Conservation (phyloP, 1,139 yeast species). For the Blastobotrys indianensis region DNA sequence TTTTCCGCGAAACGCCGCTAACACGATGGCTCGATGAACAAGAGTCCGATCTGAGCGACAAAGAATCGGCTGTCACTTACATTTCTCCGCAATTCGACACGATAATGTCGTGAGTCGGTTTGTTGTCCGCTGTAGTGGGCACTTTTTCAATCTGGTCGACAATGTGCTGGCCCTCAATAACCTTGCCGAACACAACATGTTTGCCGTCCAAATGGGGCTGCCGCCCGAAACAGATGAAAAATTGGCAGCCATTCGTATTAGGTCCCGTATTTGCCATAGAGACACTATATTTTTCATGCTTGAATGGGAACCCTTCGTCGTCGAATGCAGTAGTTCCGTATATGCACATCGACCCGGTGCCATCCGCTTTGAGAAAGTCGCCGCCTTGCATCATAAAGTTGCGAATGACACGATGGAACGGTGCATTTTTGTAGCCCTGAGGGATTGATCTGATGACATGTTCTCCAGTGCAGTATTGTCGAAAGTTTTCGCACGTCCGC, state of each 20-base stretch:
- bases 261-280: constrained; percentile 45
- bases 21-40: too few relatives aligned
- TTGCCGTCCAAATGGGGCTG: constrained; percentile 34
- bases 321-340: constrained; percentile 64
- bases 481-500: constrained; percentile 47
- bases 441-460: constrained; percentile 40
- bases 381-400: constrained; percentile 60
- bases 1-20: too few relatives aligned
- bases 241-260: constrained; percentile 40
- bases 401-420: constrained; percentile 77
- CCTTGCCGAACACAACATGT: constrained; percentile 39
- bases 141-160: constrained; percentile 65
- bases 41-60: too few relatives aligned
- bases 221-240: constrained; percentile 34
- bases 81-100: constrained; percentile 38
- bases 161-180: constrained; percentile 51
- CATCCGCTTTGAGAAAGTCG: constrained; percentile 41
- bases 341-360: constrained; percentile 41
- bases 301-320: constrained; percentile 70
- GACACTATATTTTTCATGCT: constrained; percentile 46
- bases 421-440: constrained; percentile 63
- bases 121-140: constrained; percentile 57
- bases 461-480: constrained; percentile 55
- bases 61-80: constrained; percentile 19
- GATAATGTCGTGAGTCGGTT: constrained; percentile 41